Base-by-base conservation (phyloP, 2,329 filamentous ascomycete genomes). In the Cadophora gregata region DNA sequence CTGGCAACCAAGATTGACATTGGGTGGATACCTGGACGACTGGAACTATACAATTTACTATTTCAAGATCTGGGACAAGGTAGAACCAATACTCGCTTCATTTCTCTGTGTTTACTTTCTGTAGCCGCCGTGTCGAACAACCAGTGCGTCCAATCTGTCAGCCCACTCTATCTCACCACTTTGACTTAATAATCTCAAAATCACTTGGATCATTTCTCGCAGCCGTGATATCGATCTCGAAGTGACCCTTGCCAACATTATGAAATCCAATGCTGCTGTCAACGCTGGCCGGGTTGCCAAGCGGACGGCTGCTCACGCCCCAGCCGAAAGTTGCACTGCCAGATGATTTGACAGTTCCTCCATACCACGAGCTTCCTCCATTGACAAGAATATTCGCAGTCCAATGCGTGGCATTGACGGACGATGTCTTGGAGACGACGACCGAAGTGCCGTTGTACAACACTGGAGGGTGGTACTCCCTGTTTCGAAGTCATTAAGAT, bases 361-460 rank as follows among this genome's bases (percentile, higher is more conserved):
- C 66, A 19, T 48, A 24, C 66, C 66, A 68, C 9, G 63, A 42
- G 10, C 63, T 65, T 24, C 66, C 62, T 4, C 66, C 66, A 16
- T 47, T 63, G 45, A 60, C 62, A 21, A 68, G 36, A 9, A 59
- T 21, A 50, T 65, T 65, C 5, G 66, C 66, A 36, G 38, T 68
- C 63, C 66, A 68, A 48, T 68, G 62, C 21, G 63, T 68, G 3
- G 63, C 45, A 51, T 68, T 68, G 45, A 68, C 62, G 4, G 66
- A 55, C 38, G 66, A 68, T 24, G 50, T 53, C 27, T 68, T 65
- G 36, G 33, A 29, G 10, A 65, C 45, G 1, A 38, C 25, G 0
- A 65, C 55, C 25, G 31, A 48, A 14, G 51, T 63, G 25, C 55
- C 59, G 36, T 65, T 65, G 59, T 68, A 68, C 5, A 31, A 21